Base-by-base conservation (phyloP, 2,329 filamentous ascomycete genomes). In the Aspergillus cejpii region DNA sequence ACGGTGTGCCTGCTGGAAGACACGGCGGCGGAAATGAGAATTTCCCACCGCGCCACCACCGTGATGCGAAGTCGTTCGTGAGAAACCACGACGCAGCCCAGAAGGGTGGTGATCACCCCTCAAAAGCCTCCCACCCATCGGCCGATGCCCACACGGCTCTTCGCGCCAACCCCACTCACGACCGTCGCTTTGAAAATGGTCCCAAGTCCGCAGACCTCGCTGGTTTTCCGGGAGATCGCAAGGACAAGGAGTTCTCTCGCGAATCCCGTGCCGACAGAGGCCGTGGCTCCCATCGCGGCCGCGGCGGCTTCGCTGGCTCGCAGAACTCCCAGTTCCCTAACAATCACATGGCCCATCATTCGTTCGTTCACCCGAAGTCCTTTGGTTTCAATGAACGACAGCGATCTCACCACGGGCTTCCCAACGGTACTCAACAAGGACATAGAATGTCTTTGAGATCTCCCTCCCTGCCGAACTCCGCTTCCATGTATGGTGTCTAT, bases 381-480 rank as follows among this genome's bases (percentile, higher is more conserved):
- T 68, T 64, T 36, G 62, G 64, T 24, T 69, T 65, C 51, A 61
- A 60, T 36, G 69, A 74, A 19, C 68, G 71, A 27, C 64, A 69
- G 45, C 63, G 69, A 7, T 62, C 67, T n/a, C 68, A 69, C 24
- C 62, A 65, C 46, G 59, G 54, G 10, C 50, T 62, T 33, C 49
- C 64, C 38, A 70, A 66, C 49, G 63, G 64, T 31, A 51, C 63
- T 6, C 65, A 65, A 58, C 56, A 74, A 44, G 71, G 70, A 47
- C 75, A 73, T 52, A 72, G 79, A 40, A 71, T 74, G 53, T 71
- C 71, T 38, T 64, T 76, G 48, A 74, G 81, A 43, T 80, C 81
- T 20, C 80, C 83, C 51, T 83, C 81, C 1, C 75, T 83, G 54
- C 77, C 80, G 2, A 74, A 74, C 29, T 74, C 76, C 14, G 59